Base-by-base conservation (phyloP, 768 basidiomycete genomes). In the Kwoniella newhampshirensis region DNA sequence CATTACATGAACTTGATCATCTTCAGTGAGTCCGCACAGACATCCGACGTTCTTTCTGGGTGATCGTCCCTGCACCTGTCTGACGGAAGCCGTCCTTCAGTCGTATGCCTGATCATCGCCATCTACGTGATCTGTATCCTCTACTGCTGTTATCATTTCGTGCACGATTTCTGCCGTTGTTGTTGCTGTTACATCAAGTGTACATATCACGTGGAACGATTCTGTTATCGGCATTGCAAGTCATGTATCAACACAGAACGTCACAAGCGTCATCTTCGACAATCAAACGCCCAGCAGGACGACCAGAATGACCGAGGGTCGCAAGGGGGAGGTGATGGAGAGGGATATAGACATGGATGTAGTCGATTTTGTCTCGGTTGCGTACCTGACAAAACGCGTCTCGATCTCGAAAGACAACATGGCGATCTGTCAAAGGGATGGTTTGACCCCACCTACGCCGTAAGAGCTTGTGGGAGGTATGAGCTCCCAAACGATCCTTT, bases 101-200 rank as follows among this genome's bases (percentile, higher is more conserved):
- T 58, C 42, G 48, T 51, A 26, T 58, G 56, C 49, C 36, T 58
- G 8, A 58, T 58, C 56, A 51, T 58, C 35, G 40, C 50, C 49
- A 43, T 58, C 28, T 58, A 58, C 49, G 39, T 58, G 15, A 28
- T 35, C 18, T 39, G 26, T n/a, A 27, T 51, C 17, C 42, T 58
- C 13, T 58, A 58, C 36, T 58, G 56, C 43, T 58, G 56, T 27
- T 58, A 51, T 30, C 56, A 58, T 25, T 58, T 43, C 25, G 32
- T 51, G 17, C 48, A 51, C 43, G 56, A 58, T 32, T 58, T 43
- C 26, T 58, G 41, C 35, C 41, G 49, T 18, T 58, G 48, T 40
- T 35, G 36, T 7, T 48, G 56, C 11, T 58, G 56, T 18, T 58
- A 25, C 18, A 23, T 58, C 5, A 50, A 43, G 18, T 58, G 48